Conservation (phyloP, 2,329 filamentous ascomycete genomes). For the Cercospora sp. region DNA sequence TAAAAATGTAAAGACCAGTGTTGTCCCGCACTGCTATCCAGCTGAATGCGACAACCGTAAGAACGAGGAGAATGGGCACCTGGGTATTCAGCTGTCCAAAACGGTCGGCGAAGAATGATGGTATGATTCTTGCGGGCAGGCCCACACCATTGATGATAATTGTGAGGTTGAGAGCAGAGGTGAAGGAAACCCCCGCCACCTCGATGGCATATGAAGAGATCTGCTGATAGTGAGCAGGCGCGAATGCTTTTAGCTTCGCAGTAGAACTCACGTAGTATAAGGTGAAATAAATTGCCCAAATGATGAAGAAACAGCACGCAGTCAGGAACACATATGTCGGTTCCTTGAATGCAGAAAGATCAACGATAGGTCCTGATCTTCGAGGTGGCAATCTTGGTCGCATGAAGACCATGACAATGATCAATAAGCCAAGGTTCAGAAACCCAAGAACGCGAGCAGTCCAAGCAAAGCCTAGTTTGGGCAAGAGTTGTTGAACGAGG, state of each 20-base stretch:
- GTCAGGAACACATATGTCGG: constrained; percentile 43
- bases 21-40: constrained; percentile 56
- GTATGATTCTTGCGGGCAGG: constrained; percentile 54
- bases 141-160: constrained; percentile 62
- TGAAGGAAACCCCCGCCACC: constrained; percentile 45
- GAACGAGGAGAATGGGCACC: constrained; percentile 49
- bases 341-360: constrained; percentile 46
- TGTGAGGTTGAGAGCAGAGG: constrained; percentile 55
- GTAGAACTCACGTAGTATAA: constrained; percentile 46
- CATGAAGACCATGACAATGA: constrained; percentile 42
- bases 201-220: constrained; percentile 41
- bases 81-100: constrained; percentile 59
- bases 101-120: constrained; percentile 56
- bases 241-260: background rate
- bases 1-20: constrained; percentile 46
- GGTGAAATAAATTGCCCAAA: constrained; percentile 44
- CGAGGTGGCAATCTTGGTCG: constrained; percentile 47
- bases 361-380: constrained; percentile 46
- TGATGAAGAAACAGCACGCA: constrained; percentile 35
- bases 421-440: constrained; percentile 52
- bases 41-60: constrained; percentile 54
- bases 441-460: constrained; percentile 64
- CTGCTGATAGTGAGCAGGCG: constrained; percentile 14
- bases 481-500: constrained; percentile 55
- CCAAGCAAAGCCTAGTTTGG: constrained; percentile 63